phyloP scores from a whole-genome alignment of 768 basidiomycete genomes.

The Leccinellum rugosiceps region DNA sequence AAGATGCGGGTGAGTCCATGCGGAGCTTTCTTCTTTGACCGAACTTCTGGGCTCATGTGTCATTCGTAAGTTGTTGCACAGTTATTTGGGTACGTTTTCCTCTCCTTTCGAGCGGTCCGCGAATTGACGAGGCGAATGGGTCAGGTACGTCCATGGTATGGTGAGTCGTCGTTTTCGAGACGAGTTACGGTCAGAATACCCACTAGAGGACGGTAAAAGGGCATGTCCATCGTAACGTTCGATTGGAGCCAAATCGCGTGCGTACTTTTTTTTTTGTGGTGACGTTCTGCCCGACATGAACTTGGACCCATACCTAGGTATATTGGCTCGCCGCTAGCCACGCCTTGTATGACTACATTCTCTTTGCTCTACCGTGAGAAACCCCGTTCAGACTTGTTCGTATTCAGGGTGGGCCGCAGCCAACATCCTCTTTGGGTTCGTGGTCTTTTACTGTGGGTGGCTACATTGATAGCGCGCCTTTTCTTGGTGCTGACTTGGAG shows the following conservation, averaged over 20 bases:
- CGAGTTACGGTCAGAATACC: neutral
- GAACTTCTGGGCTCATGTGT: neutral
- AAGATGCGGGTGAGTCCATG: slow-evolving; percentile 40
- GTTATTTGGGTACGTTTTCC: slow-evolving; percentile 41
- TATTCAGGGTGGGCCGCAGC: slow-evolving; percentile 68
- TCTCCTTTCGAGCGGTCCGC: neutral
- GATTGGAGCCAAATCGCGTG: slow-evolving; percentile 71
- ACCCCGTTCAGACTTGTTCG: neutral
- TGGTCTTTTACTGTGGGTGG: slow-evolving; percentile 53
- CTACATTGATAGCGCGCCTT: no score
- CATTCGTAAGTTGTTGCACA: slow-evolving; percentile 39
- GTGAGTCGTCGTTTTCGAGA: slow-evolving; percentile 22
- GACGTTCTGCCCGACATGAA: neutral
- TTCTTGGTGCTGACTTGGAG: neutral
- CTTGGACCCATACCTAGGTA: slow-evolving; percentile 15
- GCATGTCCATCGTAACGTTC: slow-evolving; percentile 75
- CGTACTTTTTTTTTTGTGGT: slow-evolving; percentile 18
- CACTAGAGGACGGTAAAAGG: slow-evolving; percentile 21
- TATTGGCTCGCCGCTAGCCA: slow-evolving; percentile 54
- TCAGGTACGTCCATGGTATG: slow-evolving; percentile 43
- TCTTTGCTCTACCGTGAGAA: neutral
- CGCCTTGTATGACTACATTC: slow-evolving; percentile 46
- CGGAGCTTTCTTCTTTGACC: neutral
- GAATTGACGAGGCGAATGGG: neutral
- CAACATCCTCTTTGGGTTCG: slow-evolving; percentile 65